Base-by-base conservation (phyloP, 176 grass and related monocot genomes). In the Dactylis glomerata region DNA sequence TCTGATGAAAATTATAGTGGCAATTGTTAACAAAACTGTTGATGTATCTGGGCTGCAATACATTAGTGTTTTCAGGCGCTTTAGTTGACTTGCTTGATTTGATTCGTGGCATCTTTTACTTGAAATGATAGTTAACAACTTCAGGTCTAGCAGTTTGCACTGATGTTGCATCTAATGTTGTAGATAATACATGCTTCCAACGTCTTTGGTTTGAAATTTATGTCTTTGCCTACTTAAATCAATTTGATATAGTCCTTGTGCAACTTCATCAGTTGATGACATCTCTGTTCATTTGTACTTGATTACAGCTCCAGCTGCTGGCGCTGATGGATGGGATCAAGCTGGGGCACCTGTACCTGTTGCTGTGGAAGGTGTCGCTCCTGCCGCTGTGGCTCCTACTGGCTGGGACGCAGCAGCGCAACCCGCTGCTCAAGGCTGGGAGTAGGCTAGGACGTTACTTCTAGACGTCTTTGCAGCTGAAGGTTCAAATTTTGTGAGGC, bases 311-410 rank as follows among this genome's bases (percentile, higher is more conserved):
- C 83, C 92, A 2, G 87, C 69, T 66, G 68, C 62, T 78, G 90
- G 58, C 45, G 92, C n/a, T 8, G 86, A 91, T 37, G 95, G 92
- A 63, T 97, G 95, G 95, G 95, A 92, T 75, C 50, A 59, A 26
- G 87, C 81, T 20, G 86, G 69, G 24, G 77, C 86, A 52, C 62
- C 55, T 10, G 78, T 42, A 52, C 62, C 55, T 10, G 78, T 42
- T 40, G 65, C 81, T 49, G 57, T 38, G 11, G 89, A 91, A n/a
- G 84, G 58, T 40, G 86, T 27, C 0, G 41, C 50, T 62, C 36
- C 89, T 82, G 62, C 86, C 0, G 73, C 67, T n/a, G 81, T 68
- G 22, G 77, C 80, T 52, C n/a, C 90, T 54, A 26, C 88, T 75
- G 90, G 92, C 58, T 97, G 95, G 95, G 95, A 97, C 5, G 2